Base-by-base conservation (phyloP, 2,329 filamentous ascomycete species). In the Chrysosporium queenslandicum region DNA sequence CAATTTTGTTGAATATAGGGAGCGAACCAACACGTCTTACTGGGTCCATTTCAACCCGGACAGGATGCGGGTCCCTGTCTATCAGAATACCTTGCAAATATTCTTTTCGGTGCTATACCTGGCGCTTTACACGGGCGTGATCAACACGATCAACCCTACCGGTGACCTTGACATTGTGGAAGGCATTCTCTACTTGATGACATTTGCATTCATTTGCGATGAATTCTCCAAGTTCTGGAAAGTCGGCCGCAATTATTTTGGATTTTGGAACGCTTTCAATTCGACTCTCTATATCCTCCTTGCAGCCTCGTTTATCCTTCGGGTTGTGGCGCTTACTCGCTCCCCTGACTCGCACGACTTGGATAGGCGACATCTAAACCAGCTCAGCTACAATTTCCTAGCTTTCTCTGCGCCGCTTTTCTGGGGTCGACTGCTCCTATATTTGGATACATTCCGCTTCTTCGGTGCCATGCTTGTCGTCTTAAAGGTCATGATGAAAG, bases 401-500 rank as follows among this genome's bases (percentile, higher is more conserved):
- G 89, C 92, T 8, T 94, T 96, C 67, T 83, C 84, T 2, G 90
- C 92, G 0, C 92, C 92, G 0, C 87, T 98, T 86, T 97, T 98
- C 69, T 98, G 92, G 91, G 86, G 83, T 64, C 85, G 92, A 3
- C 77, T 98, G 54, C 72, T 98, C 56, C 79, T 98, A 5, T 98
- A 96, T 65, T 80, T 98, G 16, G 92, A 98, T 69, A 87, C 86
- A 0, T 80, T 94, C 76, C 83, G 87, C 52, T 98, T 98, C 75
- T 98, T 98, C 63, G 92, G 92, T 21, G 89, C 91, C 46, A 98
- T 98, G 92, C 79, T 98, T 1, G 91, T 98, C 1, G 90, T 98
- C 1, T 75, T 98, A 41, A 94, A 97, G 67, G 86, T 90, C 48
- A 90, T 91, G 86, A 90, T 91, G 85, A 88, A 87, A 63, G 86